These are phyloP conservation scores for Colletotrichum zoysiae DNA, from an alignment of 2,329 filamentous ascomycete genomes.

Conservation along the genomic window DNA sequence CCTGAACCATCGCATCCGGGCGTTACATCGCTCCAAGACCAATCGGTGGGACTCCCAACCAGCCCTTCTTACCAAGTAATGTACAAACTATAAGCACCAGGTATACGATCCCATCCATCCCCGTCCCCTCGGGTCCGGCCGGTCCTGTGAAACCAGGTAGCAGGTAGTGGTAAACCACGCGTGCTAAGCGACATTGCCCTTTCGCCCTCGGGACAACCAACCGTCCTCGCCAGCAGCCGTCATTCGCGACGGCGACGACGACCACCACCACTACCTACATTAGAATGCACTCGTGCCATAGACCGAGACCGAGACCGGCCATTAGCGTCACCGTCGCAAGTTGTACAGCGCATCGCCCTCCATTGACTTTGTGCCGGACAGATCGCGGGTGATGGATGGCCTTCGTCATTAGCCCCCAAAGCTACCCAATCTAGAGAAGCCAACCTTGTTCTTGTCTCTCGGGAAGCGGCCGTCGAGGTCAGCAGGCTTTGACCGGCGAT, in stretches of 20 bases:
- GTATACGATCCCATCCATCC: constrained; percentile 13
- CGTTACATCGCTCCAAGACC: constrained; percentile 33
- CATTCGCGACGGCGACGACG: background rate
- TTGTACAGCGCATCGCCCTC: background rate
- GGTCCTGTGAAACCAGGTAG: background rate
- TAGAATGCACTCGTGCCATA: background rate
- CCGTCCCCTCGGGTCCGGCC: background rate
- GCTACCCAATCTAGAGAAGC: background rate
- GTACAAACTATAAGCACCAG: too few species aligned
- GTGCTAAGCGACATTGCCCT: constrained; percentile 13
- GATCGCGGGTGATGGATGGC: too few species aligned
- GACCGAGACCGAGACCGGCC: background rate
- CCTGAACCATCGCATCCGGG: constrained; percentile 26
- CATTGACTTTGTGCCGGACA: background rate
- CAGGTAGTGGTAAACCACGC: too few species aligned
- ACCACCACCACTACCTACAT: too few species aligned
- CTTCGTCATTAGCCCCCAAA: background rate
- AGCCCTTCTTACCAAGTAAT: background rate
- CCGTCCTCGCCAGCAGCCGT: background rate
- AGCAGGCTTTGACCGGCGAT: background rate
- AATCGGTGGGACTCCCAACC: constrained; percentile 24
- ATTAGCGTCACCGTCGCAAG: background rate
- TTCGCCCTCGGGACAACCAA: constrained; percentile 5
- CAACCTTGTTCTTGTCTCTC: background rate
- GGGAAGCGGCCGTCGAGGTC: background rate